Percentiles rank a stretch among this genome's conserved stretches.
phyloP scores from a whole-genome alignment of 2,329 filamentous ascomycete species.

The Aspergillus sp. region DNA sequence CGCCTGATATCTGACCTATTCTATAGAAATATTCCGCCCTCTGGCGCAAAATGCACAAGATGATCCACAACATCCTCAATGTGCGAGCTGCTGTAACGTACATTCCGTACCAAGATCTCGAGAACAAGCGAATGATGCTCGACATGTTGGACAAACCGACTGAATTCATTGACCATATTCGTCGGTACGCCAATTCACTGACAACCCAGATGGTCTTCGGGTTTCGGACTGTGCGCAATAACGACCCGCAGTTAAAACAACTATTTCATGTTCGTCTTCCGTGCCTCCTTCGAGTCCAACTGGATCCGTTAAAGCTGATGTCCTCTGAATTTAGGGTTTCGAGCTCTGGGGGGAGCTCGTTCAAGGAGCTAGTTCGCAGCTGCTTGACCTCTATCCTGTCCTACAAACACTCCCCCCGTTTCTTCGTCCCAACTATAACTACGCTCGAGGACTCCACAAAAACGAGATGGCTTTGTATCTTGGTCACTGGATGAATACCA shows the following conservation, averaged over 20 bases:
- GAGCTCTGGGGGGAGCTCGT: no score
- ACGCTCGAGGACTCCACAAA: slow-evolving; percentile 2
- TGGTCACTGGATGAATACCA: not conserved
- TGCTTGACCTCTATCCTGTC: slow-evolving; percentile 9
- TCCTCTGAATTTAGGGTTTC: no score
- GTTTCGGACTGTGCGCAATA: not conserved
- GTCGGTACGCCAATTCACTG: not conserved
- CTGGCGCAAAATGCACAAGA: no score
- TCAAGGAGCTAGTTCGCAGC: no score
- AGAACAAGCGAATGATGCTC: not conserved
- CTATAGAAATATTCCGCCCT: no score
- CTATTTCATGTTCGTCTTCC: not conserved
- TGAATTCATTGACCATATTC: not conserved
- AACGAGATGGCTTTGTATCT: not conserved
- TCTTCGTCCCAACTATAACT: slow-evolving; percentile 4
- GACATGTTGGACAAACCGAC: not conserved
- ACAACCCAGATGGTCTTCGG: not conserved
- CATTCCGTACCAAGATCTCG: not conserved
- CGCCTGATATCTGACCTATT: no score
- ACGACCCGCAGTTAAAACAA: not conserved
- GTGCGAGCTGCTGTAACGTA: not conserved
- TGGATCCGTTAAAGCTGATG: no score
- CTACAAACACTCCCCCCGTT: slow-evolving; percentile 9
- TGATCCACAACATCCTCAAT: not conserved
- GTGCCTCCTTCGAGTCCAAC: no score